These are phyloP conservation scores for Leptomonas seymouri DNA, from an alignment of 208 protist species.

Conservation along the genomic window DNA sequence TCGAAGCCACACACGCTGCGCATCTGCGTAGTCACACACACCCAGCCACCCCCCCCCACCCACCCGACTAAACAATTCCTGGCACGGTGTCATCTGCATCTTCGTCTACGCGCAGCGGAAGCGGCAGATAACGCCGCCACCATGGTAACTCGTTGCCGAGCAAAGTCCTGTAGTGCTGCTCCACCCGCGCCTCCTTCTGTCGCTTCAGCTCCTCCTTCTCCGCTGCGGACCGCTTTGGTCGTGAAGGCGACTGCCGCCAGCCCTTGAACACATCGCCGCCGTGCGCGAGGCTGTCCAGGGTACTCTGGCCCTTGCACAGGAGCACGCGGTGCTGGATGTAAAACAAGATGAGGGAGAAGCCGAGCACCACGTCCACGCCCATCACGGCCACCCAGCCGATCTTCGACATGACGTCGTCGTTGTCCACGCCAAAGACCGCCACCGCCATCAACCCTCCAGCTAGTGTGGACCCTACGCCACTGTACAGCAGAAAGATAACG, in stretches of 20 bases:
- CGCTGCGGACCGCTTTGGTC: conserved; percentile 9
- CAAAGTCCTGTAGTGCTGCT: conserved; percentile 29
- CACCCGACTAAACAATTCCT: neutral
- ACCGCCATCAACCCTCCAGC: conserved; percentile 38
- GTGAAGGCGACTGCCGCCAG: conserved; percentile 1
- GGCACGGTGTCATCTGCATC: conserved; percentile 31
- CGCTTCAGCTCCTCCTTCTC: conserved; percentile 17
- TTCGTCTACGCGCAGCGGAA: conserved; percentile 46
- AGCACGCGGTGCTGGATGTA: conserved; percentile 39
- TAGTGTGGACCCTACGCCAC: conserved; percentile 28
- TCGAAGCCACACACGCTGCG: too few species aligned
- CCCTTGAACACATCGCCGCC: neutral
- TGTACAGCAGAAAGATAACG: conserved; percentile 74
- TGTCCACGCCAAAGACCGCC: conserved; percentile 46
- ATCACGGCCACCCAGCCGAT: conserved; percentile 39
- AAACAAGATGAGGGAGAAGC: conserved; percentile 33
- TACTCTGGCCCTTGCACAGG: conserved; percentile 45
- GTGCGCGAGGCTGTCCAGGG: conserved; percentile 44
- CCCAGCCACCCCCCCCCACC: too few species aligned
- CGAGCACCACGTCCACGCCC: conserved; percentile 33
- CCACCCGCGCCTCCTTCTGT: conserved; percentile 22
- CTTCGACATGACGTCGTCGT: conserved; percentile 6
- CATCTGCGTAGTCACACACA: too few species aligned
- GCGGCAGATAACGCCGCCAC: conserved; percentile 39
- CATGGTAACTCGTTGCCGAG: conserved; percentile 45